A percentile compares a stretch with the other conserved stretches of the same genome.
Conservation (phyloP, 805 yeast species). For the Ascoidea asiatica region DNA sequence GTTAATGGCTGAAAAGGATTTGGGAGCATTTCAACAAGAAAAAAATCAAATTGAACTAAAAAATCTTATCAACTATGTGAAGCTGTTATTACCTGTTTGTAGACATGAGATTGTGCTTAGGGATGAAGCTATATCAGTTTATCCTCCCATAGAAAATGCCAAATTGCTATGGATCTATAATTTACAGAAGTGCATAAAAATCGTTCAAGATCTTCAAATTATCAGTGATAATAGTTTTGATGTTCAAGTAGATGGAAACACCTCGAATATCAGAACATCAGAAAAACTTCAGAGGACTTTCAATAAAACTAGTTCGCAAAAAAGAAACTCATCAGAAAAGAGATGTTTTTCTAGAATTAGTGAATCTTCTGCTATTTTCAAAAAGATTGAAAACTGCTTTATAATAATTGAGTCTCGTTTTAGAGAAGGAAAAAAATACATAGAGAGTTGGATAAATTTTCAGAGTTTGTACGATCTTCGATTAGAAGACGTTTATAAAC, state of each 20-base stretch:
- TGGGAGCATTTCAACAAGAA: not conserved
- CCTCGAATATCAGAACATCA: constrained; percentile 3
- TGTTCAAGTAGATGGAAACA: constrained; percentile 2
- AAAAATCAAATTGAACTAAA: not conserved
- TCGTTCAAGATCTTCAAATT: constrained; percentile 16
- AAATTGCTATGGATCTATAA: constrained; percentile 18
- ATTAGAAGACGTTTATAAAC: constrained; percentile 23
- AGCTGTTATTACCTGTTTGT: constrained; percentile 3
- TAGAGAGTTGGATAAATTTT: constrained; percentile 37
- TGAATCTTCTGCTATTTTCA: not conserved
- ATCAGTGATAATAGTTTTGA: constrained; percentile 15
- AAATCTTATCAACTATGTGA: too few relatives aligned
- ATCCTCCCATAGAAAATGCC: constrained; percentile 27
- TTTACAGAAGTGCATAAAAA: constrained; percentile 14
- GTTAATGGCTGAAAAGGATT: not conserved
- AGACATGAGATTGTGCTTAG: constrained; percentile 24
- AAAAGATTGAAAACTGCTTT: constrained; percentile 14
- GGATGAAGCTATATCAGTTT: constrained; percentile 22
- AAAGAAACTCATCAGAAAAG: not conserved
- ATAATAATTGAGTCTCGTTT: constrained; percentile 20
- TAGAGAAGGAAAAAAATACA: constrained; percentile 21
- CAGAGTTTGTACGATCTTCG: constrained; percentile 49
- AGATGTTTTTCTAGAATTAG: not conserved
- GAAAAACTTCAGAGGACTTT: too few relatives aligned
- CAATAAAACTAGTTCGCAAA: too few relatives aligned